phyloP scores from a whole-genome alignment of 306 rosid genomes.

The Betula pendula region DNA sequence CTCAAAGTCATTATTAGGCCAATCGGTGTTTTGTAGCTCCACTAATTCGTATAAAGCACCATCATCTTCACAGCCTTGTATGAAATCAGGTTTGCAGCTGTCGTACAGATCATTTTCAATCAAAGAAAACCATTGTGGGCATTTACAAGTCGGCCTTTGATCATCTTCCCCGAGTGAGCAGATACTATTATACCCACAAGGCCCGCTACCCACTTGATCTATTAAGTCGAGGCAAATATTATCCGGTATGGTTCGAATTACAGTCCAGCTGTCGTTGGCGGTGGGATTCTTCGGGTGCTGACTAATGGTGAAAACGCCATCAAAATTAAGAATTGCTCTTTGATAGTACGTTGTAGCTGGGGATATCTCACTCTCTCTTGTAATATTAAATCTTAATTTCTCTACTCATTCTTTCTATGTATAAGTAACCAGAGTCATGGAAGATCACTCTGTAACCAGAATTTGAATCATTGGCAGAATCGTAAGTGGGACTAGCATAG shows the following conservation, averaged over 20 bases:
- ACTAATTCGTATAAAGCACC: no score
- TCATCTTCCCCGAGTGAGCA: not conserved
- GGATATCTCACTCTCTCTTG: no score
- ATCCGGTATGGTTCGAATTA: no score
- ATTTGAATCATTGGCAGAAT: no score
- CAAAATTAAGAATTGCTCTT: constrained; percentile 53
- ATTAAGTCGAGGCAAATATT: no score
- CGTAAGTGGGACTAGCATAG: not conserved
- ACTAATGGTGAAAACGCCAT: constrained; percentile 45
- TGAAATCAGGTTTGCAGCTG: not conserved
- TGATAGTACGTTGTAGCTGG: constrained; percentile 26
- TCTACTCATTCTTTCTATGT: constrained; percentile 13
- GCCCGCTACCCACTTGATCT: not conserved
- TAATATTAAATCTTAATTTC: not conserved
- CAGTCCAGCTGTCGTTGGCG: no score
- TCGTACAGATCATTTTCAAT: no score
- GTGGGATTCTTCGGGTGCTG: no score
- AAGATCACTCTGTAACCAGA: constrained; percentile 32
- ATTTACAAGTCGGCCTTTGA: constrained; percentile 20
- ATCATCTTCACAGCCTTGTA: not conserved
- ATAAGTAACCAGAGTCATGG: constrained; percentile 39
- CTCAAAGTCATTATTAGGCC: constrained; percentile 16
- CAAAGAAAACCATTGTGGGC: constrained; percentile 7
- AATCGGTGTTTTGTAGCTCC: not conserved
- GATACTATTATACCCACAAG: not conserved